Conservation (phyloP, 1,284 basidiomycete species). For the Apiotrichum akiyoshidainum region DNA sequence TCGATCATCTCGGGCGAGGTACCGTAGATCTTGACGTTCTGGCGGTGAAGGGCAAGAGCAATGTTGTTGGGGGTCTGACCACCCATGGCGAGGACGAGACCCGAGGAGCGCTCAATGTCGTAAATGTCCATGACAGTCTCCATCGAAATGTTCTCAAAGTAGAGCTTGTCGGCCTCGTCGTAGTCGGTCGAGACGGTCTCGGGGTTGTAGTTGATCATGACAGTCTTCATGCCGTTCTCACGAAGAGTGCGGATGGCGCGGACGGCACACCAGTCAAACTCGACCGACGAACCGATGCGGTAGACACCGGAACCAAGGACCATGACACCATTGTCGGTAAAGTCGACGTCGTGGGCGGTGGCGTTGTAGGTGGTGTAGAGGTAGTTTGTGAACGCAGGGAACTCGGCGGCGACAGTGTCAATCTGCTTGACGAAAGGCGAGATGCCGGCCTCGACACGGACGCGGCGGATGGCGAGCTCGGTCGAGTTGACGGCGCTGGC, state of each 20-base stretch:
- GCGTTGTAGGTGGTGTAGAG: slow-evolving; percentile 98
- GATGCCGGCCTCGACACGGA: slow-evolving; percentile 80
- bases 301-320: slow-evolving; percentile 98
- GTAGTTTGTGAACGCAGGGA: slow-evolving; percentile 98
- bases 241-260: slow-evolving; percentile 93
- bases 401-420: slow-evolving; percentile 97
- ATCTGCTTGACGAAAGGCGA: slow-evolving; percentile 97
- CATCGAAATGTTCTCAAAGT: slow-evolving; percentile 97
- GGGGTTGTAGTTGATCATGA: slow-evolving; percentile 99
- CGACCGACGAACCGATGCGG: slow-evolving; percentile 96
- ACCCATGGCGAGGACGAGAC: slow-evolving; percentile 96
- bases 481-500: slow-evolving; percentile 67
- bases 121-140: slow-evolving; percentile 98
- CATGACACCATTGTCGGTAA: slow-evolving; percentile 91
- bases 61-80: slow-evolving; percentile 99
- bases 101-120: slow-evolving; percentile 81
- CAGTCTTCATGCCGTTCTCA: slow-evolving; percentile 87
- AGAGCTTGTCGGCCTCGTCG: slow-evolving; percentile 95
- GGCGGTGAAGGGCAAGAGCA: slow-evolving; percentile 84
- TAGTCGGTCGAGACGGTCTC: slow-evolving; percentile 99
- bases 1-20: slow-evolving; percentile 99
- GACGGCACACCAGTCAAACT: slow-evolving; percentile 99
- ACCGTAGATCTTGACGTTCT: slow-evolving; percentile 97
- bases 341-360: slow-evolving; percentile 82
- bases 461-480: slow-evolving; percentile 59